Base-by-base conservation (phyloP, 768 basidiomycete species). In the Trametes maxima region DNA sequence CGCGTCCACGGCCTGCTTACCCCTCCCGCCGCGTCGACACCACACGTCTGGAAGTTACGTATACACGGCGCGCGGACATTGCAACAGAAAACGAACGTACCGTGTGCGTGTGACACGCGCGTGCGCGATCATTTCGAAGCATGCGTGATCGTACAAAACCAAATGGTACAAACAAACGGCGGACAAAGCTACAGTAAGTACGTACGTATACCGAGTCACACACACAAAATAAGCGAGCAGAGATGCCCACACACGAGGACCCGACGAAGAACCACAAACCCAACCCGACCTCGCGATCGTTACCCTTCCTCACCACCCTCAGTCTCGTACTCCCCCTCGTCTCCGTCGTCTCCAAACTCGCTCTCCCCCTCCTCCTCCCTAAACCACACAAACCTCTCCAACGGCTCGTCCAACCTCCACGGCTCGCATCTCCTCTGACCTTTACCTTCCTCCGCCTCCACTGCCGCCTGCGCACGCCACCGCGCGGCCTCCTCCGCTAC, bases 361-460 rank as follows among this genome's bases (percentile, higher is more conserved):
- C 62, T 63, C 28, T 53, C 64, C 39, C 64, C 68, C 37, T 65
- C 71, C 28, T 69, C 67, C 25, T 65, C 65, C 58, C 51, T 44
- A 39, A 62, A 65, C 67, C 63, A 68, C 56, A 59, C 63, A 35
- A 69, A 47, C 60, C 54, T 21, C 67, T 68, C 68, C 17, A 57
- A 33, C 19, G 52, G 57, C 62, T 63, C 62, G 57, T 63, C 62
- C 62, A 52, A 57, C 28, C 62, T 19, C 62, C 62, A 63, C 57
- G 57, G 57, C 62, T 58, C 47, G 47, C 49, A 1, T 42, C 7
- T 22, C 5, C 39, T 2, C 14, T 55, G 25, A 21, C 6, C 50
- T 50, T 43, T 21, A 19, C 51, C 35, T 46, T 42, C 48, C 50
- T 25, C 45, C 40, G 11, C 59, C 61, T 28, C 50, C 44, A 19